Evolutionary conservation across 257 asterid species (phyloP), one percentile per base, ranked within the genome.

Genomic region (Jasminum sambac): DNA sequence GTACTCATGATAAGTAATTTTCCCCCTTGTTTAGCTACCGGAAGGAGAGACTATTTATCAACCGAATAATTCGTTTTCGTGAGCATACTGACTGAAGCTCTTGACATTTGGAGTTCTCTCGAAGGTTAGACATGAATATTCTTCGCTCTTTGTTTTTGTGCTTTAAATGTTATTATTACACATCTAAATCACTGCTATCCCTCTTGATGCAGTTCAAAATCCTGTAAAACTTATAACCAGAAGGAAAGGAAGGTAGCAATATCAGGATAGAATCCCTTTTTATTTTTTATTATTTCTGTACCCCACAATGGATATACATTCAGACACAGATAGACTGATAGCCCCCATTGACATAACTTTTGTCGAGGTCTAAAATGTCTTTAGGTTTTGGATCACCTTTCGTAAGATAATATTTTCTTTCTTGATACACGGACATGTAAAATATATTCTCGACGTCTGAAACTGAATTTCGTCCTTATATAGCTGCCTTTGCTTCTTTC

Each of bases 41-140:
- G 13, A 83, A 81, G 70, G 98, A 95, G 91, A 85, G 82, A 83
- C 46, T 75, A 41, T 89, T 95, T 76, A 77, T 95, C 81, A 82
- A 66, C 84, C 87, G 78, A 77, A 86, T 88, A 75, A 64, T 87
- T 61, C 96, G 80, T 66, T 83, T 86, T 73, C 89, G 90, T 0
- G 93, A 81, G 65, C 97, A 93, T 70, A 84, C 86, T 64, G 97
- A 90, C 76, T 93, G 85, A 90, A 66, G 78, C 73, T 68, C 69
- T 38, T 46, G 46, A 52, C 60, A 30, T 70, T 64, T 46, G 23
- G 26, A 46, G 21, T n/a, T 25, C 9, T 60, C 24, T 19, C 63
- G 16, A 41, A 75, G 84, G 88, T 83, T 67, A 83, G 79, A 70
- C 72, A 21, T 46, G 23, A 38, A 43, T 69, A 11, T 16, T 11